Base-by-base conservation (phyloP, 371 early-diverging fungal genomes). In the Rhizopus arrhizus region DNA sequence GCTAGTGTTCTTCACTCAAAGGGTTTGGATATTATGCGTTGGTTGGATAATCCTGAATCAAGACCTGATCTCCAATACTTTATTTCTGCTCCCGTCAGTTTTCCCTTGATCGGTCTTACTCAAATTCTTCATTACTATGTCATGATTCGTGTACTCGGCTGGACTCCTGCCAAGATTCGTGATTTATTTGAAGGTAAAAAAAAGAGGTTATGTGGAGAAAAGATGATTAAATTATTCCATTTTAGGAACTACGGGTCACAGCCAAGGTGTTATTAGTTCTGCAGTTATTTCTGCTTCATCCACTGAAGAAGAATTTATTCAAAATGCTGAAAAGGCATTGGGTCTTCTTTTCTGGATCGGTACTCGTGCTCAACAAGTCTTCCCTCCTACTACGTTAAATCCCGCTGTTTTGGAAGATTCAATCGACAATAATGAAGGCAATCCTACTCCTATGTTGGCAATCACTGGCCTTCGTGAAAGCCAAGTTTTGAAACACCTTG, bases 371-470 rank as follows among this genome's bases (percentile, higher is more conserved):
- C 92, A 94, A 74, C 87, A 89, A 70, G 89, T 88, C 3, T 92
- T 88, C 80, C 97, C 96, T 56, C 83, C 85, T 28, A 93, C 92
- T n/a, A 92, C 94, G 16, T 74, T 93, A 58, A 91, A 93, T 80
- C 95, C 96, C 45, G 76, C 85, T 62, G 85, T 94, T 69, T 76
- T 93, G 40, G 88, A 93, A 76, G 97, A 95, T 74, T 95, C 94
- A 13, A 81, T 93, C 45, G 81, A 79, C 63, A 91, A 91, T 83
- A 88, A 89, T 60, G 97, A 97, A 74, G 95, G 95, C 58, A 89
- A 89, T 40, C 96, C 96, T n/a, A 91, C 93, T 8, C 93, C 94
- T 46, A 97, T 97, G 97, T 82, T 97, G 67, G 85, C 91, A 60
- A 80, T 95, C 60, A 84, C 86, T 62, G 88, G 89, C 40, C 81